Conservation (phyloP, 2,329 filamentous ascomycete species). For the Hymenoscyphus infarciens region DNA sequence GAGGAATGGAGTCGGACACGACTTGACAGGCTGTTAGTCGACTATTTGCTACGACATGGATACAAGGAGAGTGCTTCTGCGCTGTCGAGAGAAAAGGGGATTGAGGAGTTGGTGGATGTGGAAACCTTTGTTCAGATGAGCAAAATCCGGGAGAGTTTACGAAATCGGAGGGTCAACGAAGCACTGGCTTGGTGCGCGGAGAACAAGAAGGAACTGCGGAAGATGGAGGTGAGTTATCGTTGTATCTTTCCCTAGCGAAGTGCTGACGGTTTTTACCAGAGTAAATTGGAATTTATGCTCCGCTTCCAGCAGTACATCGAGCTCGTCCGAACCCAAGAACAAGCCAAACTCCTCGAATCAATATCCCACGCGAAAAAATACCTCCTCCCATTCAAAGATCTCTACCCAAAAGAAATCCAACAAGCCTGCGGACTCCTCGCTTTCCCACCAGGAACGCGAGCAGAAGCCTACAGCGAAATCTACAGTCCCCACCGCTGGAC, state of each 20-base stretch:
- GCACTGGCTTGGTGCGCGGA: constrained; percentile 88
- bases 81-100: constrained; percentile 70
- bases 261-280: constrained; percentile 43
- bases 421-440: constrained; percentile 79
- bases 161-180: constrained; percentile 67
- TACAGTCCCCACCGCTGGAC: constrained; percentile 73
- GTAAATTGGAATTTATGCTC: constrained; percentile 87
- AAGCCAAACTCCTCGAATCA: constrained; percentile 68
- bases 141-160: constrained; percentile 69
- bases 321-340: constrained; percentile 66
- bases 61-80: constrained; percentile 74
- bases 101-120: constrained; percentile 81
- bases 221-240: constrained; percentile 63
- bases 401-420: constrained; percentile 64
- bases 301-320: constrained; percentile 95
- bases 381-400: constrained; percentile 65
- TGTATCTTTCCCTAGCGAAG: not conserved
- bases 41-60: constrained; percentile 83
- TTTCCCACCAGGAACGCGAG: constrained; percentile 58
- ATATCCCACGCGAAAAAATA: constrained; percentile 79
- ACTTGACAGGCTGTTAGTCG: constrained; percentile 82
- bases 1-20: constrained; percentile 82
- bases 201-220: constrained; percentile 88
- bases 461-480: constrained; percentile 59
- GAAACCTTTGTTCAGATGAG: constrained; percentile 83